Percentiles rank a stretch among this genome's conserved stretches.
These are phyloP conservation scores for Entrophospora sp. DNA, from an alignment of 192 early-diverging fungal genomes.

Conservation along the genomic window DNA sequence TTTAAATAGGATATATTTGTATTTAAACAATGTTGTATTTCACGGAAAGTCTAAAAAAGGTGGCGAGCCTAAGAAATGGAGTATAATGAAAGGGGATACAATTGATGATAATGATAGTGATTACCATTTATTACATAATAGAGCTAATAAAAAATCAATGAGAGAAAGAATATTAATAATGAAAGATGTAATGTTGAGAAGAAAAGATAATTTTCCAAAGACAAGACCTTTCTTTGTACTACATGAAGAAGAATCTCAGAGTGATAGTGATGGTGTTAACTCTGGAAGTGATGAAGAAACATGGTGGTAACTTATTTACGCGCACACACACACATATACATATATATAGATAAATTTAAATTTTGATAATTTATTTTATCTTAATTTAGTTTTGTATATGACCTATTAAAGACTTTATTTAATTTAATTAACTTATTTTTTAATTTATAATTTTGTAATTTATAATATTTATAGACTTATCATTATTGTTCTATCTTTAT, in stretches of 20 bases:
- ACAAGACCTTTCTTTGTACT: slow-evolving; percentile 9
- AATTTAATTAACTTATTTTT: no score
- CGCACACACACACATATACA: no score
- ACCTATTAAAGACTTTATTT: no score
- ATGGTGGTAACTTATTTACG: no score
- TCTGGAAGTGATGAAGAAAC: neutral
- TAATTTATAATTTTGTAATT: no score
- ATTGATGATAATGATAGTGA: neutral
- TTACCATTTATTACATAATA: neutral
- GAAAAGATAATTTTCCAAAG: neutral
- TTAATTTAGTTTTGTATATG: no score
- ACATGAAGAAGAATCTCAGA: neutral
- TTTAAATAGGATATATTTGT: slow-evolving; percentile 54
- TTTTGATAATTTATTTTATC: no score
- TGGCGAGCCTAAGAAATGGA: neutral
- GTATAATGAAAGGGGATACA: neutral
- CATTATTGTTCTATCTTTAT: no score
- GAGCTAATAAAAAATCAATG: neutral
- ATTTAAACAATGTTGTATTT: slow-evolving; percentile 41
- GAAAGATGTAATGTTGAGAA: neutral
- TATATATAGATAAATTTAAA: no score
- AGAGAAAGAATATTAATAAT: neutral
- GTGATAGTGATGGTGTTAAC: neutral
- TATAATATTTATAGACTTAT: no score
- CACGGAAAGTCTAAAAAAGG: neutral